Conservation (phyloP, 2,329 filamentous ascomycete genomes). For the Xylariomycetidae sp. region DNA sequence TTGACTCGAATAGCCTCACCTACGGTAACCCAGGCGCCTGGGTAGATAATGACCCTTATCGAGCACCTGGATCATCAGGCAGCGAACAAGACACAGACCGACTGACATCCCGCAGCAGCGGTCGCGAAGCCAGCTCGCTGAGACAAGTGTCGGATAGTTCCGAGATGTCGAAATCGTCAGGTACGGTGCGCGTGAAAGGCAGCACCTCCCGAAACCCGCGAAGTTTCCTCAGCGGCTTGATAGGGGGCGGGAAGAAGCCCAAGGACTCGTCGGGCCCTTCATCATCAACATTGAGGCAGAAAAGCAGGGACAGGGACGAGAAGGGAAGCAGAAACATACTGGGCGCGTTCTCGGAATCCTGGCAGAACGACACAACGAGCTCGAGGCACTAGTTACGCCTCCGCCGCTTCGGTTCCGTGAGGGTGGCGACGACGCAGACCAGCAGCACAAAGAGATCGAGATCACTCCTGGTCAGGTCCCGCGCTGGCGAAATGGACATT, state of each 20-base stretch:
- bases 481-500: too few relatives aligned
- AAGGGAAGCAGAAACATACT: conserved; percentile 20
- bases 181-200: conserved; percentile 33
- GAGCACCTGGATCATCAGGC: conserved; percentile 46
- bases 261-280: conserved; percentile 14
- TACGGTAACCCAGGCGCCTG: conserved; percentile 32
- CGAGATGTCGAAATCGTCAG: conserved; percentile 26
- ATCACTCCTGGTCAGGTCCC: too few relatives aligned
- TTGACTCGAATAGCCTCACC: conserved; percentile 32
- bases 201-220: conserved; percentile 31
- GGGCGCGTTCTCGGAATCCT: conserved; percentile 24
- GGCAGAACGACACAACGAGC: conserved; percentile 24
- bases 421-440: too few relatives aligned
- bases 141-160: conserved; percentile 27
- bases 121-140: conserved; percentile 17
- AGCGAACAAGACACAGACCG: conserved; percentile 37
- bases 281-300: conserved; percentile 20
- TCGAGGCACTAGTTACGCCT: conserved; percentile 29
- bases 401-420: too few relatives aligned
- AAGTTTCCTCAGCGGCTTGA: conserved; percentile 38
- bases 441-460: too few relatives aligned
- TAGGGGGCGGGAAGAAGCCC: conserved; percentile 30
- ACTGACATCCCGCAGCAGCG: conserved; percentile 15
- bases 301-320: conserved; percentile 26
- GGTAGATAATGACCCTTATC: conserved; percentile 30